Conservation (phyloP, 176 grass and related monocot species). For the Aegilops umbellulata region DNA sequence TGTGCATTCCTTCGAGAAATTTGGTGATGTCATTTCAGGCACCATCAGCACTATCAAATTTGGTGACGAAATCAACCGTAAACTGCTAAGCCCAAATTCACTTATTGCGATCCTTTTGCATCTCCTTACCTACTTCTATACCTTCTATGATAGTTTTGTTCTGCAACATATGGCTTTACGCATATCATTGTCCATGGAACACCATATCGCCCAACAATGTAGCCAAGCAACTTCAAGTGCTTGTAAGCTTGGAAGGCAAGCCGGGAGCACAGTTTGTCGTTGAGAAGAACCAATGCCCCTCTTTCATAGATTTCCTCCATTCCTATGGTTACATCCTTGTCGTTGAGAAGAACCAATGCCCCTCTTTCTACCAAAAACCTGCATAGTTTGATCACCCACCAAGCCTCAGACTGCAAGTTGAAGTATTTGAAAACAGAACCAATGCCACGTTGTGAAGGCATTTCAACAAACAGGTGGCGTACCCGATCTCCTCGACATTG, state of each 20-base stretch:
- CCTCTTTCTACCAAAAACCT: conserved; percentile 79
- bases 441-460: not conserved
- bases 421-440: not conserved
- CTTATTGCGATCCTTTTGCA: too few species aligned
- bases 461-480: conserved; percentile 38
- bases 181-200: conserved; percentile 41
- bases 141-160: not conserved
- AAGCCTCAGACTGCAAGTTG: not conserved
- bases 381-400: conserved; percentile 15
- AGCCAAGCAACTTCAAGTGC: conserved; percentile 79
- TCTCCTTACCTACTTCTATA: too few species aligned
- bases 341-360: conserved; percentile 52
- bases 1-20: too few species aligned
- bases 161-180: not conserved
- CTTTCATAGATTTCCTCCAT: conserved; percentile 50
- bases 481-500: conserved; percentile 89
- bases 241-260: conserved; percentile 63
- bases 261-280: too few species aligned
- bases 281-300: too few species aligned
- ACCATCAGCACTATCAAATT: too few species aligned
- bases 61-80: too few species aligned
- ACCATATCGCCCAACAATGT: conserved; percentile 61
- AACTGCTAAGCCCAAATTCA: too few species aligned
- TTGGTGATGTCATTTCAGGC: too few species aligned
- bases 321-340: conserved; percentile 33